A percentile compares a stretch with the other conserved stretches of the same genome.
Evolutionary conservation across 208 protist species (phyloP).

Genomic region (Trypanosoma avium): DNA sequence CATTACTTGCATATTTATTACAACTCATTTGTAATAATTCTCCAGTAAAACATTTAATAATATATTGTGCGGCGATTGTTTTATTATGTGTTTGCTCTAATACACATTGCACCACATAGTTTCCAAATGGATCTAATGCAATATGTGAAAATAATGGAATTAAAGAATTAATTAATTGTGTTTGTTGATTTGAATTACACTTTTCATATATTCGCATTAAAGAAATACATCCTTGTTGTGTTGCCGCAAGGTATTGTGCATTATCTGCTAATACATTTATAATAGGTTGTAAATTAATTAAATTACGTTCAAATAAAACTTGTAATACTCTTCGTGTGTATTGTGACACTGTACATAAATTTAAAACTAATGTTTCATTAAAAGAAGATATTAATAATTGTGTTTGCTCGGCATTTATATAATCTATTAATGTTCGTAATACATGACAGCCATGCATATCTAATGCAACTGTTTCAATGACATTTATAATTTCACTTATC

Average conservation of each 20-base stretch:
- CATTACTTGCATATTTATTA: slow-evolving; percentile 86
- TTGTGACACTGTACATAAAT: slow-evolving; percentile 79
- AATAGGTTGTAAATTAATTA: slow-evolving; percentile 58
- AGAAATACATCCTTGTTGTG: slow-evolving; percentile 87
- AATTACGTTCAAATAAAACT: slow-evolving; percentile 65
- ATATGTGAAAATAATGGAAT: slow-evolving; percentile 67
- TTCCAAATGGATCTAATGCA: slow-evolving; percentile 79
- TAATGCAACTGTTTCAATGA: slow-evolving; percentile 57
- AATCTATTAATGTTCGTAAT: slow-evolving; percentile 53
- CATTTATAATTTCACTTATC: slow-evolving; percentile 50
- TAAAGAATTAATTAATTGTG: slow-evolving; percentile 53
- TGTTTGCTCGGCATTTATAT: slow-evolving; percentile 51
- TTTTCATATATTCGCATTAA: slow-evolving; percentile 85
- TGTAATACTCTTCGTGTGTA: slow-evolving; percentile 77
- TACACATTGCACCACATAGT: slow-evolving; percentile 90
- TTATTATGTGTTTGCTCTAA: slow-evolving; percentile 73
- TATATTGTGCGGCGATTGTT: slow-evolving; percentile 60
- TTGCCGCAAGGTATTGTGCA: slow-evolving; percentile 75
- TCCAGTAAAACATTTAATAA: slow-evolving; percentile 49
- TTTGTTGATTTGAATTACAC: slow-evolving; percentile 55
- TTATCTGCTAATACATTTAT: slow-evolving; percentile 65
- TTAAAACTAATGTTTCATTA: slow-evolving; percentile 70
- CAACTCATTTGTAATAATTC: slow-evolving; percentile 74
- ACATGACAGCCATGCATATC: slow-evolving; percentile 80
- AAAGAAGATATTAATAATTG: slow-evolving; percentile 50